These are phyloP conservation scores for Chernovozyma sophiae-reginae DNA, from an alignment of 1,139 yeast genomes.

Conservation along the genomic window DNA sequence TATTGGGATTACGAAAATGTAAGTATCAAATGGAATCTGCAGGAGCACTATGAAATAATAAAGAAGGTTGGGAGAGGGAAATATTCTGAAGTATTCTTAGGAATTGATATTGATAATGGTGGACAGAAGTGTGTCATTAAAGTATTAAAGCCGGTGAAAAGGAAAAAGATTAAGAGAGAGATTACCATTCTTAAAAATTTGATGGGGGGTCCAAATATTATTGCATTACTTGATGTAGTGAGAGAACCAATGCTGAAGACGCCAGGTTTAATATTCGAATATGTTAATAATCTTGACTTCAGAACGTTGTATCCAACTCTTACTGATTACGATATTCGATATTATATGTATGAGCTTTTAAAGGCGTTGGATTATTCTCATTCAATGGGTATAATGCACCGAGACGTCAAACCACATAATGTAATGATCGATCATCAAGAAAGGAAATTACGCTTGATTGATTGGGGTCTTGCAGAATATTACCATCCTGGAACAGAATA, in stretches of 20 bases:
- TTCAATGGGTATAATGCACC: slow-evolving; percentile 97
- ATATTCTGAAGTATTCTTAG: slow-evolving; percentile 45
- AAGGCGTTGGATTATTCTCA: slow-evolving; percentile 92
- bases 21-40: slow-evolving; percentile 43
- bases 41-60: slow-evolving; percentile 44
- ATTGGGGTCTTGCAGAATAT: slow-evolving; percentile 98
- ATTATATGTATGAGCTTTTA: slow-evolving; percentile 82
- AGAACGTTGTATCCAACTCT: slow-evolving; percentile 89
- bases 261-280: slow-evolving; percentile 91
- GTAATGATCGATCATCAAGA: slow-evolving; percentile 93
- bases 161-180: slow-evolving; percentile 94
- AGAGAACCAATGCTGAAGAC: slow-evolving; percentile 89
- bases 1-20: slow-evolving; percentile 49
- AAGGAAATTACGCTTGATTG: slow-evolving; percentile 74
- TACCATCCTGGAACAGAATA: slow-evolving; percentile 94
- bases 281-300: slow-evolving; percentile 86
- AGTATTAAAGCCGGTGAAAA: slow-evolving; percentile 93
- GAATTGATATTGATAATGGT: slow-evolving; percentile 29
- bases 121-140: slow-evolving; percentile 68
- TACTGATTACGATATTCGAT: slow-evolving; percentile 76
- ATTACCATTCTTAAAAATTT: slow-evolving; percentile 88
- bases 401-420: slow-evolving; percentile 98
- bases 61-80: slow-evolving; percentile 47
- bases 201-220: slow-evolving; percentile 81
- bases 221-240: slow-evolving; percentile 78